Percentiles rank a stretch among this genome's conserved stretches.
Conservation (phyloP, 2,329 filamentous ascomycete species). For the Bipolaris oryzae region DNA sequence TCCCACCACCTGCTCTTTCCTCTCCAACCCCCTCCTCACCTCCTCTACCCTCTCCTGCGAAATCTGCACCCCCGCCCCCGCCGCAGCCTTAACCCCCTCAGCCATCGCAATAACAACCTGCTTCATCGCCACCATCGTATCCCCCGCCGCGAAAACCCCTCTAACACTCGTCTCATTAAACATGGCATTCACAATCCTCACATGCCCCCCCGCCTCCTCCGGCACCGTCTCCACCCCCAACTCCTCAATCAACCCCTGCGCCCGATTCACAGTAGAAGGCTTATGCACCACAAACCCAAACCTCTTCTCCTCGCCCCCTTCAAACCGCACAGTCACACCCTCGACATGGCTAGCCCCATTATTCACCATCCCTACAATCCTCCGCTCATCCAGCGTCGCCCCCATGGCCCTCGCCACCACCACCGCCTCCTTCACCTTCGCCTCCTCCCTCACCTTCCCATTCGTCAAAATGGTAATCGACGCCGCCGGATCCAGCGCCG, state of each 20-base stretch:
- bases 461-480: slow-evolving; percentile 39
- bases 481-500: slow-evolving; percentile 29
- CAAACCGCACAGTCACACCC: slow-evolving; percentile 40
- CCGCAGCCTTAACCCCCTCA: slow-evolving; percentile 37
- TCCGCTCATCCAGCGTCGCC: slow-evolving; percentile 34
- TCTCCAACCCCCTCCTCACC: neutral
- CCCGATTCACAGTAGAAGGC: slow-evolving; percentile 38
- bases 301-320: slow-evolving; percentile 30
- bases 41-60: slow-evolving; percentile 21
- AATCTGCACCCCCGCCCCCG: slow-evolving; percentile 34
- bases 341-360: slow-evolving; percentile 33
- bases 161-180: slow-evolving; percentile 58
- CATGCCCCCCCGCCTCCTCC: slow-evolving; percentile 49
- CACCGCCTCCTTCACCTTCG: slow-evolving; percentile 27
- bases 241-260: slow-evolving; percentile 40
- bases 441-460: slow-evolving; percentile 18
- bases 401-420: slow-evolving; percentile 28
- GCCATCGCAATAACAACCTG: slow-evolving; percentile 40
- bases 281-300: slow-evolving; percentile 38
- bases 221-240: slow-evolving; percentile 48
- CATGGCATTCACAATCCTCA: slow-evolving; percentile 50
- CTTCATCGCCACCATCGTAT: slow-evolving; percentile 48
- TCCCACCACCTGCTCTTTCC: neutral
- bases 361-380: slow-evolving; percentile 32
- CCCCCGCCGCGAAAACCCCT: slow-evolving; percentile 62